Evolutionary conservation across 2,329 filamentous ascomycete species (phyloP).

Genomic region (Phaeosphaeriaceae sp.): DNA sequence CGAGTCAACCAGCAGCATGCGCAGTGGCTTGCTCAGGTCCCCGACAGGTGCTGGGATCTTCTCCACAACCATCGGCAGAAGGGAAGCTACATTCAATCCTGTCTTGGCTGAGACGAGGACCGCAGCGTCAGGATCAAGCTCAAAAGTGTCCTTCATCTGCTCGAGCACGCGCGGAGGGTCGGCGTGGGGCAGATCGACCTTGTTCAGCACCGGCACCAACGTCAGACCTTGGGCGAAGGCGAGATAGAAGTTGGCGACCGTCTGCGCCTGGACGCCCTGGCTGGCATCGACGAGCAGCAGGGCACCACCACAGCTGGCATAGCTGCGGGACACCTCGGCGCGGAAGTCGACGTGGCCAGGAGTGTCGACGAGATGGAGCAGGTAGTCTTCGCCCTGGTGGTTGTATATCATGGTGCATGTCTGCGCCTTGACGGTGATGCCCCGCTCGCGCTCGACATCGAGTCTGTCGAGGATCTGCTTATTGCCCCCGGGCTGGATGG

Average conservation of each 20-base stretch:
- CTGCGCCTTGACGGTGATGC: constrained; percentile 98
- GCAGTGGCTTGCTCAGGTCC: constrained; percentile 73
- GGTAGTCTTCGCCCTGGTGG: constrained; percentile 83
- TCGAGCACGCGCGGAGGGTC: constrained; percentile 85
- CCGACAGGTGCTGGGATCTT: constrained; percentile 82
- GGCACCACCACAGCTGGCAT: constrained; percentile 91
- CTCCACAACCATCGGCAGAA: constrained; percentile 86
- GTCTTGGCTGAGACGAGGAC: constrained; percentile 91
- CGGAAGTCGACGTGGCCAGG: constrained; percentile 98
- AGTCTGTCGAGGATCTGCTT: constrained; percentile 97
- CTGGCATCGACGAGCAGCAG: constrained; percentile 93
- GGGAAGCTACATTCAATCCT: constrained; percentile 81
- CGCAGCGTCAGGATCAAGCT: constrained; percentile 79
- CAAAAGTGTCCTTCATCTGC: constrained; percentile 86
- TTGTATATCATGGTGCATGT: constrained; percentile 98
- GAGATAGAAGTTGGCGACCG: constrained; percentile 97
- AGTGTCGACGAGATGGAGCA: constrained; percentile 94
- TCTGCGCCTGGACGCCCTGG: constrained; percentile 96
- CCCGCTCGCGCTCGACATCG: constrained; percentile 93
- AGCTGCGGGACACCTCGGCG: constrained; percentile 93
- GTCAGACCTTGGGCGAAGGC: constrained; percentile 90
- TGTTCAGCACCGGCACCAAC: constrained; percentile 93
- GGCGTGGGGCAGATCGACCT: constrained; percentile 90
- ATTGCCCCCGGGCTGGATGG: constrained; percentile 82
- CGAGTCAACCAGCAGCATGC: constrained; percentile 90